Evolutionary conservation across 163 green algal species (phyloP), one percentile per base, ranked within the genome.

Genomic region (Volvox carteri): DNA sequence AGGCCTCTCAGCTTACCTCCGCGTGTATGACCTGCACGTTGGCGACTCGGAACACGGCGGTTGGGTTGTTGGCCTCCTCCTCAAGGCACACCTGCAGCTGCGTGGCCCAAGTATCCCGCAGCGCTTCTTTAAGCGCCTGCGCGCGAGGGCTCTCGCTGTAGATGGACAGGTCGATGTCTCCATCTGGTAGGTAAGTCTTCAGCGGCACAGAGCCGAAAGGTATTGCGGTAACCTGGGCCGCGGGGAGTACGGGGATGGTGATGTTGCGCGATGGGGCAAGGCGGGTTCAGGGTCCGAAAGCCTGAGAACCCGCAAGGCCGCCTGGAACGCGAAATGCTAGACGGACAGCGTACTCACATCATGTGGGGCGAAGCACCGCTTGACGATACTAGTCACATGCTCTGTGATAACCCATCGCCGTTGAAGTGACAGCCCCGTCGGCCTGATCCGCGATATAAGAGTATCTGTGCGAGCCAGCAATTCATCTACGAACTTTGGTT

Each of bases 151-250:
- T 70, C 25, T 92, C 84, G 1, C 90, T 84, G 78, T 95, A 95
- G 39, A 96, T 94, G 50, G 90, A 95, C n/a, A 95, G 80, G 90
- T 99, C 98, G 75, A 99, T 99, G 91, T 99, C 98, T 6, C 98
- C 98, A 86, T 99, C 97, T 5, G 98, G 98, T 39, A 99, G 91
- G 86, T 98, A 99, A 0, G 98, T 98, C 30, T 96, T 94, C 42
- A 99, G 93, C 37, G 98, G 98, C 54, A 99, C 98, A 1, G 96
- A 98, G 28, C 98, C 98, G 93, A 99, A 99, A 83, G 96, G 79
- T 14, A 91, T 70, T 23, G 73, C 90, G 18, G 74, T 68, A 16
- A 91, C 58, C 54, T 76, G 72, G 30, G 12, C 65, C 62, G 28
- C 3, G 9, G 33, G 35, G 67, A 52, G 4, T 5, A 23, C 3